phyloP scores from a whole-genome alignment of 2,329 filamentous ascomycete species.

The Fusarium musae region DNA sequence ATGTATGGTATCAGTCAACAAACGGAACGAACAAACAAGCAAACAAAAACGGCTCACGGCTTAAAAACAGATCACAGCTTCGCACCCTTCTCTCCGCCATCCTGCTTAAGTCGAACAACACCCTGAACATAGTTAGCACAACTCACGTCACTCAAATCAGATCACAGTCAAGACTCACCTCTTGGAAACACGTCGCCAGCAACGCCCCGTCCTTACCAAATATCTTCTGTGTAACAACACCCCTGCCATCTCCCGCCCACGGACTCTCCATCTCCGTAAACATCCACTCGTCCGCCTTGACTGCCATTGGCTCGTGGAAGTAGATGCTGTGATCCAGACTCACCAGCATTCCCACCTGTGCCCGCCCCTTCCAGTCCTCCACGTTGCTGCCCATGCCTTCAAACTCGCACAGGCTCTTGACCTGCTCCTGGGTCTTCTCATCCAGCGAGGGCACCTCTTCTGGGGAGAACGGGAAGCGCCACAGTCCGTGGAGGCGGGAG shows the following conservation, averaged over 20 bases:
- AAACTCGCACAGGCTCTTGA: constrained; percentile 54
- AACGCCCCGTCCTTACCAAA: constrained; percentile 76
- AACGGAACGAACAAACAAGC: neutral
- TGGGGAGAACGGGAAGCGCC: constrained; percentile 72
- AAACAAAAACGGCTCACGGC: neutral
- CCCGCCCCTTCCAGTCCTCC: constrained; percentile 62
- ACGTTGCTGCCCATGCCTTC: constrained; percentile 54
- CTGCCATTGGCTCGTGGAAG: constrained; percentile 69
- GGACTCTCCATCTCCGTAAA: constrained; percentile 82
- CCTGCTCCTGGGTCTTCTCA: constrained; percentile 51
- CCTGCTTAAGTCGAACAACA: constrained; percentile 61
- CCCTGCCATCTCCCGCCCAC: constrained; percentile 82
- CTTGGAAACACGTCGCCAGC: constrained; percentile 83
- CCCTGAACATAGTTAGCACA: constrained; percentile 54
- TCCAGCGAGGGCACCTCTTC: constrained; percentile 65
- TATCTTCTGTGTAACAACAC: constrained; percentile 79
- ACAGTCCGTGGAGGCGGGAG: constrained; percentile 81
- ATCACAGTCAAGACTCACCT: constrained; percentile 61
- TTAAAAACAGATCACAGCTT: constrained; percentile 47
- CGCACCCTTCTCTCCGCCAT: constrained; percentile 47
- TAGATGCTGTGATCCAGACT: constrained; percentile 81
- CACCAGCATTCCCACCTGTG: constrained; percentile 84
- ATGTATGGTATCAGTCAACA: constrained; percentile 13
- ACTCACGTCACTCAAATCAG: neutral
- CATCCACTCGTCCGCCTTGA: constrained; percentile 79